A percentile compares a stretch with the other conserved stretches of the same genome.
These are phyloP conservation scores for Tetrapyrgos nigripes DNA, from an alignment of 1,284 basidiomycete species.

Conservation along the genomic window DNA sequence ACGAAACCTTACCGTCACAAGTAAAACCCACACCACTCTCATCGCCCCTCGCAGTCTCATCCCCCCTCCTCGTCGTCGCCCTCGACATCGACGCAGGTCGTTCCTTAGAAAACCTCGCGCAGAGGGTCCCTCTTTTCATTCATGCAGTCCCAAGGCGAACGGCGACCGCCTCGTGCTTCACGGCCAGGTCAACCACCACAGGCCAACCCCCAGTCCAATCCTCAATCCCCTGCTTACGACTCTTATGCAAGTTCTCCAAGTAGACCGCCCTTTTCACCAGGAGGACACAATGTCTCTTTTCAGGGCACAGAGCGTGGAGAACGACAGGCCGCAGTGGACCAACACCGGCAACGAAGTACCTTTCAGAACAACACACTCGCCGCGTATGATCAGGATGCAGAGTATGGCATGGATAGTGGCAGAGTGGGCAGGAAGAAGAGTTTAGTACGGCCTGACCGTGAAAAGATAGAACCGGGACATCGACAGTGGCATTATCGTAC, in stretches of 20 bases:
- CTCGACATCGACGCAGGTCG: constrained; percentile 10
- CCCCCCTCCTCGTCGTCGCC: background rate
- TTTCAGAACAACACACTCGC: constrained; percentile 60
- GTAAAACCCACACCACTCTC: constrained; percentile 1
- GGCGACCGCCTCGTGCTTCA: constrained; percentile 18
- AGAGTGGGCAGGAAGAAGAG: constrained; percentile 86
- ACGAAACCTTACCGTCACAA: background rate
- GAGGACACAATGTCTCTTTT: constrained; percentile 65
- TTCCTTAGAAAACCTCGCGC: background rate
- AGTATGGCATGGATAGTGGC: constrained; percentile 47
- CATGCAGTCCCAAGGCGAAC: constrained; percentile 13
- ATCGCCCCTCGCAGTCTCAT: background rate
- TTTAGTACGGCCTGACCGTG: constrained; percentile 92
- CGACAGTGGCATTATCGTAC: constrained; percentile 95
- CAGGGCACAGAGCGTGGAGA: constrained; percentile 72
- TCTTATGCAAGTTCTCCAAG: constrained; percentile 26
- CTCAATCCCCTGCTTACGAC: constrained; percentile 36
- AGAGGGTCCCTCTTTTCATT: background rate
- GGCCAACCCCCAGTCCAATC: constrained; percentile 9
- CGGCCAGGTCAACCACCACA: constrained; percentile 11
- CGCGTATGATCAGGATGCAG: constrained; percentile 50
- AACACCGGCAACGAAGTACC: constrained; percentile 51
- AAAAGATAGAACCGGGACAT: constrained; percentile 96
- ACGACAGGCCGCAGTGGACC: constrained; percentile 60
- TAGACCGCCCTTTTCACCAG: constrained; percentile 31